Percentiles rank a stretch among this genome's conserved stretches.
Evolutionary conservation across 805 yeast species (phyloP).

Genomic region (Torulaspora quercuum): DNA sequence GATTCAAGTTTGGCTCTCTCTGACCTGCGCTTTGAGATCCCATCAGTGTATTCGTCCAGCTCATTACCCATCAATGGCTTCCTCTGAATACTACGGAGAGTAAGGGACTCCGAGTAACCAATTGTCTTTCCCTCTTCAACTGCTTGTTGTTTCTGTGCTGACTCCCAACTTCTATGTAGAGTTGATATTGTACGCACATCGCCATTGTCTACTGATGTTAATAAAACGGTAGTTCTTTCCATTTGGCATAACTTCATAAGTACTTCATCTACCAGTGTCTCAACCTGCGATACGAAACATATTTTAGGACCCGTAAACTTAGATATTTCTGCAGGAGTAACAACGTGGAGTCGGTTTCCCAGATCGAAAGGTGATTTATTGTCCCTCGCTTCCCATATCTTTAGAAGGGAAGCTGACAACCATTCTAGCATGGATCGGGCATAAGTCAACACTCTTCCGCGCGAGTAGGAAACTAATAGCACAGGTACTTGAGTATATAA

Average conservation of each 20-base stretch:
- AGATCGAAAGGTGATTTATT: slow-evolving; percentile 68
- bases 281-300: slow-evolving; percentile 69
- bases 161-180: slow-evolving; percentile 46
- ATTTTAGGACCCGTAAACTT: slow-evolving; percentile 68
- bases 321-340: slow-evolving; percentile 53
- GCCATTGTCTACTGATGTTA: slow-evolving; percentile 49
- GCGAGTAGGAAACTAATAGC: slow-evolving; percentile 70
- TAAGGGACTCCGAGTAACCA: slow-evolving; percentile 45
- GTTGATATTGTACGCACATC: slow-evolving; percentile 13
- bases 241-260: slow-evolving; percentile 56
- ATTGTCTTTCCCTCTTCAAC: slow-evolving; percentile 63
- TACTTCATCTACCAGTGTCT: slow-evolving; percentile 55
- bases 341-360: slow-evolving; percentile 55
- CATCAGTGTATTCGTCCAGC: slow-evolving; percentile 45
- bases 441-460: slow-evolving; percentile 70
- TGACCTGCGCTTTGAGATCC: slow-evolving; percentile 46
- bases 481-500: slow-evolving; percentile 55
- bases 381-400: slow-evolving; percentile 75
- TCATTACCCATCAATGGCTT: slow-evolving; percentile 51
- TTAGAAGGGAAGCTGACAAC: slow-evolving; percentile 86
- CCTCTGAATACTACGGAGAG: slow-evolving; percentile 43
- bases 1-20: slow-evolving; percentile 35
- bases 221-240: slow-evolving; percentile 63
- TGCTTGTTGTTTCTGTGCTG: slow-evolving; percentile 39
- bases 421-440: slow-evolving; percentile 92